phyloP scores from a whole-genome alignment of 805 yeast genomes.

The Lipomyces sp. region DNA sequence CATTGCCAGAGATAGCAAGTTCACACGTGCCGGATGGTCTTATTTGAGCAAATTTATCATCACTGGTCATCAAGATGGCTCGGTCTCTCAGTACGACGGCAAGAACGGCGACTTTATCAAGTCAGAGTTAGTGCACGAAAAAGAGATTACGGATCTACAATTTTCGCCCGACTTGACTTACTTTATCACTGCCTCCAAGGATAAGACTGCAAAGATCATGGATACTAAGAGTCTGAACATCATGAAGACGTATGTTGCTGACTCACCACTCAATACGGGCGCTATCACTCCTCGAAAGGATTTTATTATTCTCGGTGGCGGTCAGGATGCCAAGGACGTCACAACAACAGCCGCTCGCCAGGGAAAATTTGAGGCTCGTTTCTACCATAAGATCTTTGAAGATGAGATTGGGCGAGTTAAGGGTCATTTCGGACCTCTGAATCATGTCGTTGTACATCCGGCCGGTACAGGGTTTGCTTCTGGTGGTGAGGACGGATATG shows the following conservation, averaged over 20 bases:
- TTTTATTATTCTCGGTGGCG: slow-evolving; percentile 93
- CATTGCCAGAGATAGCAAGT: slow-evolving; percentile 45
- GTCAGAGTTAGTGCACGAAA: slow-evolving; percentile 66
- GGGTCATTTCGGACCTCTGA: slow-evolving; percentile 99
- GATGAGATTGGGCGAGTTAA: slow-evolving; percentile 96
- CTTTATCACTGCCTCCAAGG: slow-evolving; percentile 90
- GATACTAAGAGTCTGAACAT: slow-evolving; percentile 73
- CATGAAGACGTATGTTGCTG: slow-evolving; percentile 74
- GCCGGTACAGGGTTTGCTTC: slow-evolving; percentile 90
- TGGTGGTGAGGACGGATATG: slow-evolving; percentile 98
- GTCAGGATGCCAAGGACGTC: slow-evolving; percentile 98
- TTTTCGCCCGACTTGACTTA: slow-evolving; percentile 82
- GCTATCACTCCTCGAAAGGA: slow-evolving; percentile 91
- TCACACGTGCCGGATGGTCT: slow-evolving; percentile 84
- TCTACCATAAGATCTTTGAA: slow-evolving; percentile 89
- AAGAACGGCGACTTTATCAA: slow-evolving; percentile 65
- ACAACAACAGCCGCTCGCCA: slow-evolving; percentile 92
- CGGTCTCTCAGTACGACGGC: slow-evolving; percentile 74
- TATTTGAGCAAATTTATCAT: slow-evolving; percentile 57
- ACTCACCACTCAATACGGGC: slow-evolving; percentile 93
- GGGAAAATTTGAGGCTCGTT: slow-evolving; percentile 96
- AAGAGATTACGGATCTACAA: slow-evolving; percentile 78
- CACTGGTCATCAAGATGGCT: slow-evolving; percentile 87
- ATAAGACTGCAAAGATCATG: slow-evolving; percentile 73
- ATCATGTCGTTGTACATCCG: slow-evolving; percentile 90